Evolutionary conservation across 352 stramenopile species (phyloP), one percentile per base, ranked within the genome.

Genomic region (Globisporangium takayamanum): DNA sequence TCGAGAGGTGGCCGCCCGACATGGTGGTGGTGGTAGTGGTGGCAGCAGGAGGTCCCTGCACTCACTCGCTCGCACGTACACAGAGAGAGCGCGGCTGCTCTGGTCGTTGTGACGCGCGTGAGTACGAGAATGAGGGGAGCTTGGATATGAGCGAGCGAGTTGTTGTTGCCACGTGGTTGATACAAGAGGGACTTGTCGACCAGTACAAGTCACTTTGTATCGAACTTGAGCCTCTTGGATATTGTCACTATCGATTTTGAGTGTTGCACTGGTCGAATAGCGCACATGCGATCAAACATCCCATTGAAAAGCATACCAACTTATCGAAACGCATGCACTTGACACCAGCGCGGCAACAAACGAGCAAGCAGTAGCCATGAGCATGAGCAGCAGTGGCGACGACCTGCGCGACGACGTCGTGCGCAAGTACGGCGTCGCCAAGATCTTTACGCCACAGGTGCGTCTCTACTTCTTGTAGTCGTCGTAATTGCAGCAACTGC

Each of bases 1-100:
- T 98, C 45, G 90, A 96, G 61, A 97, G 64, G 60, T 96, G 87
- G 36, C 83, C 77, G 70, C 87, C 85, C 69, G 85, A 94, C 87
- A 96, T 95, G 63, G 10, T 70, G 4, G 30, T 11, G 46, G 18
- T 5, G 14, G 14, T 11, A 0, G 26, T 20, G 36, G 26, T 41
- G 16, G 28, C 22, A 37, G 4, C 26, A 44, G 18, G 53, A 12
- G 44, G 18, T 42, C n/a, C 12, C 39, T 42, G n/a, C 12, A 36
- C 33, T 48, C 42, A 42, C 42, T 46, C n/a, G 44, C 5, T 22
- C 15, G 16, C 46, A 20, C 45, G 26, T n/a, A 50, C n/a, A 28
- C 45, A 20, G 33, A 39, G 33, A 8, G 41, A n/a, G 12, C 39
- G 11, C 10, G 11, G 7, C 7, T 46, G 41, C 41, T 20, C 14